These are phyloP conservation scores for Selaginella moellendorffii DNA, from an alignment of 75 land plant species.

Conservation along the genomic window DNA sequence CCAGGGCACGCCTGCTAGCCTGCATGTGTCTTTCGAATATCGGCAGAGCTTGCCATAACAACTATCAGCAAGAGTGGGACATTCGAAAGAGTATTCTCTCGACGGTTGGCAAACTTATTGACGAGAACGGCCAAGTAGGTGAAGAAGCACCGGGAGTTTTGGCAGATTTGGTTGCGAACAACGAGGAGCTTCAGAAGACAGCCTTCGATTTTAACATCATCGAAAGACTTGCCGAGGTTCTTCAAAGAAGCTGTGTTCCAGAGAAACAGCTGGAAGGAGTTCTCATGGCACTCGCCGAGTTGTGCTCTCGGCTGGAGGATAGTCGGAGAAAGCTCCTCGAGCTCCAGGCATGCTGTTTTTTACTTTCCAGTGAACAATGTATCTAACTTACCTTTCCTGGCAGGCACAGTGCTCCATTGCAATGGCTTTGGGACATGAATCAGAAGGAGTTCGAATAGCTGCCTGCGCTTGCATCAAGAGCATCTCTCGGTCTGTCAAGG, in stretches of 20 bases:
- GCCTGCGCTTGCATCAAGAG: slow-evolving; percentile 73
- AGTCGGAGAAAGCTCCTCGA: slow-evolving; percentile 47
- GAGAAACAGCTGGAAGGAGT: slow-evolving; percentile 57
- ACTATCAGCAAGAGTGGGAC: slow-evolving; percentile 39
- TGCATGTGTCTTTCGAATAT: slow-evolving; percentile 56
- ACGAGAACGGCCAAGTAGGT: slow-evolving; percentile 75
- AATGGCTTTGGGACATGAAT: slow-evolving; percentile 58
- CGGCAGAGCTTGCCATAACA: slow-evolving; percentile 34
- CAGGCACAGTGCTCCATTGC: slow-evolving; percentile 46
- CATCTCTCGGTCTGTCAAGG: slow-evolving; percentile 87
- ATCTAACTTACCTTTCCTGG: background rate
- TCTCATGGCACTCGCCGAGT: slow-evolving; percentile 58
- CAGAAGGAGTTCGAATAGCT: slow-evolving; percentile 56
- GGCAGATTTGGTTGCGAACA: slow-evolving; percentile 46
- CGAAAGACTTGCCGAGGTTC: slow-evolving; percentile 50
- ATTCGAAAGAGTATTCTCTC: slow-evolving; percentile 43
- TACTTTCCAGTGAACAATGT: background rate
- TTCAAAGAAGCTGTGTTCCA: slow-evolving; percentile 26
- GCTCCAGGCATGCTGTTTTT: slow-evolving; percentile 3
- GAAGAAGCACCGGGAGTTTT: slow-evolving; percentile 72
- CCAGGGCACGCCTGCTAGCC: slow-evolving; percentile 67
- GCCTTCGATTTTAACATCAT: slow-evolving; percentile 47
- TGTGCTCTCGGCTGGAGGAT: slow-evolving; percentile 61
- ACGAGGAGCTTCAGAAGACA: slow-evolving; percentile 63
- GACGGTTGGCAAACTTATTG: slow-evolving; percentile 51